A percentile compares a stretch with the other conserved stretches of the same genome.
Evolutionary conservation across 2,329 filamentous ascomycete species (phyloP).

Genomic region (Colletotrichum higginsianum): DNA sequence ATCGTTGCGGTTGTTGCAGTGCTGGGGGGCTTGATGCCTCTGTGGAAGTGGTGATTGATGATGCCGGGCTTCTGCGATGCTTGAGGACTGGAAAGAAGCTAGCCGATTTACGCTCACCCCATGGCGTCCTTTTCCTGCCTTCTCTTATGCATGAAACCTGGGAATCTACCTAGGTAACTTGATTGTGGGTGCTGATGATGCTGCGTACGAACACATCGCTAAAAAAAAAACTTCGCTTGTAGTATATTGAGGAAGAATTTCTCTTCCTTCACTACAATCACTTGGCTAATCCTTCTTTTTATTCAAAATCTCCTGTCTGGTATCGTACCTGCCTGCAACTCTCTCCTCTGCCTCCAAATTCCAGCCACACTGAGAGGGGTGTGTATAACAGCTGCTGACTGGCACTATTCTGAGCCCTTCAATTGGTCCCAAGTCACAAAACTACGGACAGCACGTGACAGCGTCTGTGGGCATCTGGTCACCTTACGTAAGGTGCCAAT

Average conservation of each 20-base stretch:
- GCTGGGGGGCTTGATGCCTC: conserved; percentile 42
- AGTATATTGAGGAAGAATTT: neutral
- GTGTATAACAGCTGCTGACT: conserved; percentile 35
- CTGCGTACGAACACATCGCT: neutral
- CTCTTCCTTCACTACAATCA: too few relatives aligned
- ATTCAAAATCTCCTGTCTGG: neutral
- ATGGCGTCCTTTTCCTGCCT: neutral
- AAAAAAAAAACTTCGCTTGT: neutral
- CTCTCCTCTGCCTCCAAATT: neutral
- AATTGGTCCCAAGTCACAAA: conserved; percentile 13
- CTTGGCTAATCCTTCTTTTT: too few relatives aligned
- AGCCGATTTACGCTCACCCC: conserved; percentile 20
- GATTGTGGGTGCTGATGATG: neutral
- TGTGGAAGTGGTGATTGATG: conserved; percentile 41
- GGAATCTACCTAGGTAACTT: neutral
- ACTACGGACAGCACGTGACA: conserved; percentile 10
- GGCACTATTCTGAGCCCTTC: conserved; percentile 21
- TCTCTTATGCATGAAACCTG: neutral
- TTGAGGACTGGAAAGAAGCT: conserved; percentile 39
- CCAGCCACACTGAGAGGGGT: conserved; percentile 18
- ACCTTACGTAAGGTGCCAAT: conserved; percentile 36
- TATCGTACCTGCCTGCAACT: neutral
- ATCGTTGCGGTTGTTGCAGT: conserved; percentile 58
- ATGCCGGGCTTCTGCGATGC: conserved; percentile 40
- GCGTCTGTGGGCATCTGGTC: neutral